Base-by-base conservation (phyloP, 2,329 filamentous ascomycete species). In the Pseudocercospora pini-densiflorae region DNA sequence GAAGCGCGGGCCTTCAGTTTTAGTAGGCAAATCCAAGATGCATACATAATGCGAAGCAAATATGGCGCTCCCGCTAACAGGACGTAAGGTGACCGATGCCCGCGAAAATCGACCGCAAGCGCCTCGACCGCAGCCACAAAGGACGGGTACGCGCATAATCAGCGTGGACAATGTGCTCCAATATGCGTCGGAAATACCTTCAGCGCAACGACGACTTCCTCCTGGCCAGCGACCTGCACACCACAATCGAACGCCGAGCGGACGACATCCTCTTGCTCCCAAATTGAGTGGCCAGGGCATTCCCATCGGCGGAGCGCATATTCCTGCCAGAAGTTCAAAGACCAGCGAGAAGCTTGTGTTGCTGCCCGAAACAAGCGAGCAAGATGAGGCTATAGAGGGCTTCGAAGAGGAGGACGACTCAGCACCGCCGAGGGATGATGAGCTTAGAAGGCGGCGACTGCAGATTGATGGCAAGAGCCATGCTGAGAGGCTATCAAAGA, bases 321-420 rank as follows among this genome's bases (percentile, higher is more conserved):
- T 97, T 71, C 95, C 94, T 0, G 90, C 92, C 5, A 88, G 95
- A 61, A 96, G 93, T 43, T 96, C 93, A 29, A 97, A 98, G 79
- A 90, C 97, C 70, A 97, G 92, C 78, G 93, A 98, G 82, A 98
- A 98, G 81, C 85, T 99, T n/a, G 95, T 99, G 0, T 84, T 98
- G 40, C 85, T 99, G 14, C 95, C 95, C 0, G 94, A 97, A 76
- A 91, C 93, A 0, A 84, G 84, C 3, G 82, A 85, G 57, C 86
- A 86, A 27, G 76, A 76, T 4, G 79, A 79, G 12, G 79, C 80
- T 14, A 76, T 76, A 16, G 84, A 84, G 29, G 85, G 87, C 62
- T 77, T 76, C n/a, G 78, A 82, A 45, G 90, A 91, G 62, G 74
- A 85, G 76, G 75, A 83, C 78, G 73, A 85, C 77, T 75, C 82